These are phyloP conservation scores for Sclerotinia minor DNA, from an alignment of 2,329 filamentous ascomycete species.

Conservation along the genomic window DNA sequence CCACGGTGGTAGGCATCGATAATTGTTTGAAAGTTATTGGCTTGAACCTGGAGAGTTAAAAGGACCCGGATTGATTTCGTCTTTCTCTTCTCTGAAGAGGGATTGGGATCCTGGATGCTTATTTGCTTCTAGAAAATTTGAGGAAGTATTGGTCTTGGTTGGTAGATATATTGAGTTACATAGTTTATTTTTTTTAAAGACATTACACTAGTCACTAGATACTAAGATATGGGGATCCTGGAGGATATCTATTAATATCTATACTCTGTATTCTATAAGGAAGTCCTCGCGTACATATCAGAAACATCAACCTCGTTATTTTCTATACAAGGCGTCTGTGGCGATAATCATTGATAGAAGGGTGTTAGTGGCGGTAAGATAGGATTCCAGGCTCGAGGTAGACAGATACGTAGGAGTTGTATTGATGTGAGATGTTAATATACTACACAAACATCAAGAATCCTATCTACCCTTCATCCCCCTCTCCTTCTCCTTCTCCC, in stretches of 20 bases:
- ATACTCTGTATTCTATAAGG: background rate
- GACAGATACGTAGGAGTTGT: too few relatives aligned
- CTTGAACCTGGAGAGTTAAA: background rate
- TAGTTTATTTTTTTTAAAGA: background rate
- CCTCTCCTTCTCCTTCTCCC: background rate
- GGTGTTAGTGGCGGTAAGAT: background rate
- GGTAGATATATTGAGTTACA: background rate
- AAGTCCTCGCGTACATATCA: background rate
- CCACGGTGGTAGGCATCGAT: too few relatives aligned
- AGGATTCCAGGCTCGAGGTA: constrained; percentile 1
- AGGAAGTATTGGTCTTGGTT: background rate
- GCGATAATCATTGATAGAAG: constrained; percentile 4
- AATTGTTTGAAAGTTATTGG: too few relatives aligned
- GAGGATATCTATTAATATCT: constrained; percentile 16
- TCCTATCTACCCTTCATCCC: background rate
- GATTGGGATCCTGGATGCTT: background rate
- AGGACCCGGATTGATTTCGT: background rate
- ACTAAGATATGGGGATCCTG: background rate
- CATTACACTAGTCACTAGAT: background rate
- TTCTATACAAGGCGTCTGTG: background rate
- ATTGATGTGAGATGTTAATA: background rate
- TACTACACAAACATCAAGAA: background rate
- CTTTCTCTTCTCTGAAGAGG: background rate
- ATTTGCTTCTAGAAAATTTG: background rate
- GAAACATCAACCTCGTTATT: background rate